phyloP scores from a whole-genome alignment of 768 basidiomycete genomes.

The Leccinum arenicola region DNA sequence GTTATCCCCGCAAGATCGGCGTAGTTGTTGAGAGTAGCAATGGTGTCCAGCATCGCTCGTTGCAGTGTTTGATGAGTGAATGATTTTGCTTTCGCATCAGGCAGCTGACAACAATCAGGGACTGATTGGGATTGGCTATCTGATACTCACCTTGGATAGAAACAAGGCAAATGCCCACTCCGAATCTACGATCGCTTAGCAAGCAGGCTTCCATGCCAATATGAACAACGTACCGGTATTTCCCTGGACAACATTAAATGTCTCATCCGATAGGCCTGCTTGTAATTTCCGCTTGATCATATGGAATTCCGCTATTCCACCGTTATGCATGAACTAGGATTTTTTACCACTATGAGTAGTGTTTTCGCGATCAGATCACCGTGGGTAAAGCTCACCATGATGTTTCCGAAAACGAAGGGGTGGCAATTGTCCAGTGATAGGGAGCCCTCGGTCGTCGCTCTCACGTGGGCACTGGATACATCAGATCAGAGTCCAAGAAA shows the following conservation, averaged over 20 bases:
- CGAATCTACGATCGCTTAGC: conserved; percentile 55
- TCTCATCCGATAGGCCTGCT: conserved; percentile 69
- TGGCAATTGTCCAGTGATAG: conserved; percentile 94
- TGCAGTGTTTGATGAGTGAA: conserved; percentile 74
- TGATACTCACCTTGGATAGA: conserved; percentile 63
- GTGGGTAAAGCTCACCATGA: conserved; percentile 63
- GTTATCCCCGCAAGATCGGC: conserved; percentile 69
- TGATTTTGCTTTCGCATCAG: conserved; percentile 69
- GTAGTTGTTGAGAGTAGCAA: conserved; percentile 72
- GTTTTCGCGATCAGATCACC: neutral
- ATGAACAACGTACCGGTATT: conserved; percentile 68
- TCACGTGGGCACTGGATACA: conserved; percentile 72
- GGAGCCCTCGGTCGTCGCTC: conserved; percentile 90
- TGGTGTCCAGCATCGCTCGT: conserved; percentile 86
- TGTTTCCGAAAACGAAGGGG: conserved; percentile 86
- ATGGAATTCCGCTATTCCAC: conserved; percentile 83
- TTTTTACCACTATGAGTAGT: neutral
- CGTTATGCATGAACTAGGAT: conserved; percentile 93
- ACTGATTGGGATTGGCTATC: neutral
- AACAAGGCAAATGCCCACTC: conserved; percentile 97
- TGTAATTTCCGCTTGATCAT: conserved; percentile 82
- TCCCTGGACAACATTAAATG: conserved; percentile 85
- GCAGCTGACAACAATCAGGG: conserved; percentile 50
- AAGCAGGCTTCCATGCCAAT: neutral
- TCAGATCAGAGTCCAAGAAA: conserved; percentile 5